Evolutionary conservation across 2,329 filamentous ascomycete genomes (phyloP).

Genomic region (Cercospora citrullina): DNA sequence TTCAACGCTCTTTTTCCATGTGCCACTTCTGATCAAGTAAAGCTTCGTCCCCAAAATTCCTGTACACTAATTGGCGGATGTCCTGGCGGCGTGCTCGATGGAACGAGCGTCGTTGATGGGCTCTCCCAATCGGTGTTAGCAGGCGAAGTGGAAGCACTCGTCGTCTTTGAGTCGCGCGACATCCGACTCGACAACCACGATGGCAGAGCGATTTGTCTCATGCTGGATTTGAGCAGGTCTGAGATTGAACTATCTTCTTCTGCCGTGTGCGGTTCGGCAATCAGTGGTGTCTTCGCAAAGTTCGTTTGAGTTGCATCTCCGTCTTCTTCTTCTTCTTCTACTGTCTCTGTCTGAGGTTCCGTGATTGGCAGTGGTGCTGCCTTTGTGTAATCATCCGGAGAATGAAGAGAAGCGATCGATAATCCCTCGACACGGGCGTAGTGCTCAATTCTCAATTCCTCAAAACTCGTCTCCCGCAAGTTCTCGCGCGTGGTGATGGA

Average conservation of each 20-base stretch:
- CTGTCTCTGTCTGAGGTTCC: neutral
- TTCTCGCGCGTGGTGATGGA: neutral
- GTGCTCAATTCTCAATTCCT: conserved; percentile 4
- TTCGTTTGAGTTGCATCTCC: neutral
- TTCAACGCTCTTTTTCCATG: neutral
- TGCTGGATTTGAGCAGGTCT: neutral
- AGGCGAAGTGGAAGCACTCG: neutral
- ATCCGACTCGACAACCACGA: conserved; percentile 7
- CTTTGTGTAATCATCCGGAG: neutral
- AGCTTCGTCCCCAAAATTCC: neutral
- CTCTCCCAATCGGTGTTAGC: neutral
- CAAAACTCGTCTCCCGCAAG: conserved; percentile 1
- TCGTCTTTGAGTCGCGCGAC: neutral
- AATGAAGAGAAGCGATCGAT: neutral
- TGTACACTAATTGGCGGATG: neutral
- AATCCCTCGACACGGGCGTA: neutral
- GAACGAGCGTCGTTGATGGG: neutral
- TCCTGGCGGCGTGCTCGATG: neutral
- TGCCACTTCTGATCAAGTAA: neutral
- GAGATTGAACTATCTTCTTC: neutral
- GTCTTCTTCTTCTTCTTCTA: neutral
- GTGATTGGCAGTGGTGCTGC: neutral
- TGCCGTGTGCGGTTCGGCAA: neutral
- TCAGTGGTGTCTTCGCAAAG: neutral
- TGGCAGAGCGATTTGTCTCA: conserved; percentile 1